Evolutionary conservation across 331 rosid genomes (phyloP).

Genomic region (Erythrophleum ivorense): DNA sequence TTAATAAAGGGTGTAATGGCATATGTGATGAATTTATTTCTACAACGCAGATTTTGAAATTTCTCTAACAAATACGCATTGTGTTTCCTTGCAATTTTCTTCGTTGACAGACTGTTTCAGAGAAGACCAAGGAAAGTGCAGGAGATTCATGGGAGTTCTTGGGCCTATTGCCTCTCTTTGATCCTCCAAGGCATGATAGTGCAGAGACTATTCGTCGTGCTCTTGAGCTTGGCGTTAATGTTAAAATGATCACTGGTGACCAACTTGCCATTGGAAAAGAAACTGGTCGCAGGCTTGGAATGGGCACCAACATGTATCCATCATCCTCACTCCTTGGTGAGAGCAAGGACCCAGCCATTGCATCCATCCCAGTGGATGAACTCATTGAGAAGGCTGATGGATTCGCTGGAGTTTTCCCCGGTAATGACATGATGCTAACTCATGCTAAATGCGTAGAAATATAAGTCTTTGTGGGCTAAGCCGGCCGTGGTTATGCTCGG

Average conservation of each 20-base stretch:
- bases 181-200: conserved; percentile 96
- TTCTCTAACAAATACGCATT: conserved; percentile 10
- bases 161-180: conserved; percentile 88
- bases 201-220: conserved; percentile 91
- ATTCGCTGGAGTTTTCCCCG: conserved; percentile 96
- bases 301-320: conserved; percentile 98
- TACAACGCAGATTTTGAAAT: background rate
- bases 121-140: conserved; percentile 70
- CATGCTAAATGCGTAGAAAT: background rate
- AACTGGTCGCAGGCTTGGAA: conserved; percentile 94
- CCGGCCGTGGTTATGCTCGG: background rate
- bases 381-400: conserved; percentile 95
- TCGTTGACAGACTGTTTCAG: conserved; percentile 60
- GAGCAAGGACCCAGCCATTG: conserved; percentile 56
- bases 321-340: conserved; percentile 88
- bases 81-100: background rate
- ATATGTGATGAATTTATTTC: conserved; percentile 1
- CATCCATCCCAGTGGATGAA: conserved; percentile 72
- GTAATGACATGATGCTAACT: conserved; percentile 46
- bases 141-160: conserved; percentile 82
- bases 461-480: background rate
- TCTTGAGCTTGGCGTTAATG: conserved; percentile 87
- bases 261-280: conserved; percentile 97
- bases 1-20: conserved; percentile 39
- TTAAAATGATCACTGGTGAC: conserved; percentile 97